Evolutionary conservation across 163 green algal genomes (phyloP).

Genomic region (Chlamydomonas reinhardtii): DNA sequence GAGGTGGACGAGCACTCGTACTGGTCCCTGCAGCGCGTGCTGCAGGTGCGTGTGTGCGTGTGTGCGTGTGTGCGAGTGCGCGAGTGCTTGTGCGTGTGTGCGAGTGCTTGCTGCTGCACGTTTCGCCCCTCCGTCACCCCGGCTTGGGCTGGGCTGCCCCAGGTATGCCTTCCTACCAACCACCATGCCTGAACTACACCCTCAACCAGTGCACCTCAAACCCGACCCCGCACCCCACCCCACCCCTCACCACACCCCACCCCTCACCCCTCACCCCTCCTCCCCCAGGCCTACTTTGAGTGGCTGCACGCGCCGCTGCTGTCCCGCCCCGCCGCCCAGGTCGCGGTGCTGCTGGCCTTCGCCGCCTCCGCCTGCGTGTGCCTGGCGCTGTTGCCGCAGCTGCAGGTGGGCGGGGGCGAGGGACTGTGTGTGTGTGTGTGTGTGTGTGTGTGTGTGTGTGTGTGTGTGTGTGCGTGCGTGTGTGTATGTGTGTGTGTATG

Average conservation of each 20-base stretch:
- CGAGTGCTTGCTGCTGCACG: too few relatives aligned
- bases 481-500: neutral
- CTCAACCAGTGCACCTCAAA: neutral
- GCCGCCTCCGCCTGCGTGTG: neutral
- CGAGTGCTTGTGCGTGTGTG: too few relatives aligned
- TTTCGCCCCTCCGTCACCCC: too few relatives aligned
- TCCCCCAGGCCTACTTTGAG: conserved; percentile 72
- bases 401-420: conserved; percentile 17
- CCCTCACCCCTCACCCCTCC: conserved; percentile 7
- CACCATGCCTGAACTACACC: too few relatives aligned
- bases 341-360: conserved; percentile 70
- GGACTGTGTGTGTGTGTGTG: too few relatives aligned
- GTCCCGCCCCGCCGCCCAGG: conserved; percentile 58
- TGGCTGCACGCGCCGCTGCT: conserved; percentile 80
- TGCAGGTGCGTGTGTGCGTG: conserved; percentile 41
- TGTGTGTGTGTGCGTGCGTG: too few relatives aligned
- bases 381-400: neutral
- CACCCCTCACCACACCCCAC: neutral
- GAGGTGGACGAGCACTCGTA: conserved; percentile 40
- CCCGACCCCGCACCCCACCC: neutral
- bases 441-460: too few relatives aligned
- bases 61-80: neutral
- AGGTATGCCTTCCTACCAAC: too few relatives aligned
- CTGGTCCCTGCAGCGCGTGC: conserved; percentile 49
- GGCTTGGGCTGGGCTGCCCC: too few relatives aligned